phyloP scores from a whole-genome alignment of 305 asterid genomes.

The Fraxinus platypoda region DNA sequence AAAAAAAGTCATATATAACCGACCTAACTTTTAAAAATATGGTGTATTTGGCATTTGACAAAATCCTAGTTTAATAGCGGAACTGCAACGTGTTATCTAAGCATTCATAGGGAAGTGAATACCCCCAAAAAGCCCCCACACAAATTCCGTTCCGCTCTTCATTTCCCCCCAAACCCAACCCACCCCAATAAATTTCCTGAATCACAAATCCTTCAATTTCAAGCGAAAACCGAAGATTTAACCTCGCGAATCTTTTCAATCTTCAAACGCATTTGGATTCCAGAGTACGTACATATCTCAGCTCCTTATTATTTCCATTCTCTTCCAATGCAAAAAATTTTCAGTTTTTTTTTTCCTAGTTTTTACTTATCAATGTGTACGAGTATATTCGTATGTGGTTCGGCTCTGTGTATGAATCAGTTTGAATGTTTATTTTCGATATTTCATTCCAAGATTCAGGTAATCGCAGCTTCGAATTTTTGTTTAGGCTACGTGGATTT shows the following conservation, averaged over 20 bases:
- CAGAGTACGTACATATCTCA: not conserved
- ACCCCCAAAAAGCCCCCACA: not conserved
- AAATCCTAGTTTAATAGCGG: not conserved
- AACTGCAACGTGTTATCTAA: not conserved
- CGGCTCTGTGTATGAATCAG: not conserved
- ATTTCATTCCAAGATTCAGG: not conserved
- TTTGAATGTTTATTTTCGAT: not conserved
- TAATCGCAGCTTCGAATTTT: not conserved
- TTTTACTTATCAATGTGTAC: not conserved
- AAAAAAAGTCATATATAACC: not conserved
- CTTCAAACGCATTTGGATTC: slow-evolving; percentile 1
- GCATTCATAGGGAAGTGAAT: not conserved
- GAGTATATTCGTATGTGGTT: not conserved
- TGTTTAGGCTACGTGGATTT: not conserved
- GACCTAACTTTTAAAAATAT: not conserved
- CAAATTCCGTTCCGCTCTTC: not conserved
- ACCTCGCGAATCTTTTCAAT: not conserved
- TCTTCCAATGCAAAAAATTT: not conserved
- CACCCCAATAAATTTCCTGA: not conserved
- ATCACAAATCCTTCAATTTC: not conserved
- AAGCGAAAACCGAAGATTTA: not conserved
- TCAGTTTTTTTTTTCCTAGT: not conserved
- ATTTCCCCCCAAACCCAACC: not conserved
- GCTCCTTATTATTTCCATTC: not conserved
- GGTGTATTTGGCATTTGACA: not conserved